A percentile compares a stretch with the other conserved stretches of the same genome.
Evolutionary conservation across 1,284 basidiomycete species (phyloP).

Genomic region (Fomitopsis pinicola): DNA sequence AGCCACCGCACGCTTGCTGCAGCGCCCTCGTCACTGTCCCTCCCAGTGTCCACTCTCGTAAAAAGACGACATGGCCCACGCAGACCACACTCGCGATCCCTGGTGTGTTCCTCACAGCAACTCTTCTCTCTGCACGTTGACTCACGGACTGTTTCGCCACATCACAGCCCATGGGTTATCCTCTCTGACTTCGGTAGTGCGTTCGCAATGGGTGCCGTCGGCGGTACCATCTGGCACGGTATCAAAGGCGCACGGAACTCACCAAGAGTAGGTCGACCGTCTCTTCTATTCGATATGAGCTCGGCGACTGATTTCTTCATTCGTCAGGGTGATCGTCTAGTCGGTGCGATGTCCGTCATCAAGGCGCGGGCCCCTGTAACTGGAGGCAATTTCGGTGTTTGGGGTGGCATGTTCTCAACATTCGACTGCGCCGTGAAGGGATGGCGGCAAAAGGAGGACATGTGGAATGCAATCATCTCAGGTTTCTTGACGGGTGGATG

Average conservation of each 20-base stretch:
- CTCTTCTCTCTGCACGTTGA: neutral
- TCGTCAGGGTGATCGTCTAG: conserved; percentile 85
- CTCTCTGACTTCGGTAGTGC: conserved; percentile 98
- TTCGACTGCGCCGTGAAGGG: conserved; percentile 99
- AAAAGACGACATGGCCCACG: conserved; percentile 61
- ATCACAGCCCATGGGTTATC: conserved; percentile 90
- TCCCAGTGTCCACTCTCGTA: conserved; percentile 13
- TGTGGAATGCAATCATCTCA: conserved; percentile 98
- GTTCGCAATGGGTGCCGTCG: conserved; percentile 93
- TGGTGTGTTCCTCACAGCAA: conserved; percentile 48
- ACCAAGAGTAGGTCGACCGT: conserved; percentile 65
- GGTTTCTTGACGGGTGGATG: conserved; percentile 99
- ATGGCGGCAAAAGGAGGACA: conserved; percentile 97
- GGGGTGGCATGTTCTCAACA: conserved; percentile 96
- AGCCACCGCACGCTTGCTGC: conserved; percentile 5
- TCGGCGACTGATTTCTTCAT: neutral
- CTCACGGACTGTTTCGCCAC: conserved; percentile 1
- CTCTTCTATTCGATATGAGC: neutral
- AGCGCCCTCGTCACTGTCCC: conserved; percentile 14
- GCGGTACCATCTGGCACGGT: conserved; percentile 98
- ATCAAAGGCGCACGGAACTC: conserved; percentile 98
- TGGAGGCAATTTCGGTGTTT: conserved; percentile 96
- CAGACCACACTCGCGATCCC: conserved; percentile 91
- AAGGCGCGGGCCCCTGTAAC: conserved; percentile 98
- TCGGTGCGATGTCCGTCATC: conserved; percentile 93